Percentiles rank a stretch among this genome's conserved stretches.
Evolutionary conservation across 192 early-diverging fungal species (phyloP).

Genomic region (Backusella liffmaniae): DNA sequence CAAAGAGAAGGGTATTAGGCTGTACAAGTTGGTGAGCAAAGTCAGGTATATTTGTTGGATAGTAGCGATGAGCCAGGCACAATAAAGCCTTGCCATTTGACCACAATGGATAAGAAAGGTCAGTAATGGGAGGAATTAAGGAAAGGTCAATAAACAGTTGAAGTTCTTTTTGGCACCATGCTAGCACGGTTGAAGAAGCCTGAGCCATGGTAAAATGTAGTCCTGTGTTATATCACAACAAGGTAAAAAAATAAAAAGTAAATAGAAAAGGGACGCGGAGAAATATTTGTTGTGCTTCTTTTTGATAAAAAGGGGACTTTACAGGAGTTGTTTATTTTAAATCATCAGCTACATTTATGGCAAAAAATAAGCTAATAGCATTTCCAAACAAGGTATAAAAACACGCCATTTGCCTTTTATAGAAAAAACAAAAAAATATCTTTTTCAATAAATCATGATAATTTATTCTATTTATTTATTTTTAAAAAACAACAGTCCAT

Average conservation of each 20-base stretch:
- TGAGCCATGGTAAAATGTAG: neutral
- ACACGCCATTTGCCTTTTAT: conserved; percentile 7
- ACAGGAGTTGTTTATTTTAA: conserved; percentile 9
- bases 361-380: neutral
- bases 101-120: neutral
- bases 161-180: conserved; percentile 20
- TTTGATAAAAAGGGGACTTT: neutral
- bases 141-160: conserved; percentile 3
- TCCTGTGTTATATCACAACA: neutral
- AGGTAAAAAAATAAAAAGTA: neutral
- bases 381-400: neutral
- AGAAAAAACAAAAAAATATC: neutral
- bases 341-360: neutral
- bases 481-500: neutral
- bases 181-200: conserved; percentile 12
- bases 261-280: conserved; percentile 2
- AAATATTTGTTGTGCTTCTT: neutral
- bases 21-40: neutral
- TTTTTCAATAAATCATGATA: neutral
- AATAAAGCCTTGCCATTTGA: conserved; percentile 7
- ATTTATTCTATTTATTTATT: neutral
- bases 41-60: conserved; percentile 17
- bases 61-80: conserved; percentile 16
- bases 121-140: conserved; percentile 19
- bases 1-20: neutral